Base-by-base conservation (phyloP, 2,329 filamentous ascomycete genomes). In the Hirsutella thompsonii region DNA sequence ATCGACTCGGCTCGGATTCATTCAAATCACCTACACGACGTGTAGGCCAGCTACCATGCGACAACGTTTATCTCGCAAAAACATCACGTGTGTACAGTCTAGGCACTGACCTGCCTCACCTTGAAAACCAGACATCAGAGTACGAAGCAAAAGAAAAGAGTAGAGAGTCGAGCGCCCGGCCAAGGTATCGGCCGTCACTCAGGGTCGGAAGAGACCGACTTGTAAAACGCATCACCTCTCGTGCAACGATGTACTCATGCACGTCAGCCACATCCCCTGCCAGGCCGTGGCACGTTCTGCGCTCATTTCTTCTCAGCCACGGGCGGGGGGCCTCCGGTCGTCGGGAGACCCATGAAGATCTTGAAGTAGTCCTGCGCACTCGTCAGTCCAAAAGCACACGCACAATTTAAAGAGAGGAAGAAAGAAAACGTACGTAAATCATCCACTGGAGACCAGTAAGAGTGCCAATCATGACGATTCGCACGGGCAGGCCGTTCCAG, bases 371-470 rank as follows among this genome's bases (percentile, higher is more conserved):
- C 83, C 74, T 79, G 46, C 4, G 37, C n/a, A 36, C 6, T 13
- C 35, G 44, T 56, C 39, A 56, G 51, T 41, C 34, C 40, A 11
- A 13, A 9, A 11, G 20, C 32, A 11, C 16, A 38, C n/a, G n/a
- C n/a, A 19, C 26, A 11, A 28, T 8, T 20, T 6, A 8, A 13
- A 35, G 28, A 32, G 20, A 19, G 32, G 26, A n/a, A 13, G 5
- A 10, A 18, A n/a, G 38, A 23, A 30, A n/a, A 62, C 71, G 69
- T 54, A 75, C 82, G 65, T 89, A 92, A 59, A 89, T 92, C 81
- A 93, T 86, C 87, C 87, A 94, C 67, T 94, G 88, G 46, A 94
- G 66, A 44, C 84, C 86, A 18, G 85, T 93, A 55, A 83, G 60
- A 21, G 78, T 83, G 50, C 82, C 84, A 48, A 93, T 86, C 88